Evolutionary conservation across 1,139 yeast genomes (phyloP).

Genomic region (Arxiozyma bovina): DNA sequence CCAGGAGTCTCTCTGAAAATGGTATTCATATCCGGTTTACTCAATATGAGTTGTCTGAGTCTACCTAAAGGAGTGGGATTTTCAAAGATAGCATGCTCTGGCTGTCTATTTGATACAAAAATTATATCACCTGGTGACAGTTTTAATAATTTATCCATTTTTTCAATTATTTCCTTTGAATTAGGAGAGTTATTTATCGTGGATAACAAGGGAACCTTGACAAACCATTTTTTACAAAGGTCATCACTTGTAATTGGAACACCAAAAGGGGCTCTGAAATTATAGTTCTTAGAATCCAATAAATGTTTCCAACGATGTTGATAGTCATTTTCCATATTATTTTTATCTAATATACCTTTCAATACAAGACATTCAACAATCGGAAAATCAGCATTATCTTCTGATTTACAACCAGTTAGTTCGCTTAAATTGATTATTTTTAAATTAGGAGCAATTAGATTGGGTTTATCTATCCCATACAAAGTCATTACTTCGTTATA

Average conservation of each 20-base stretch:
- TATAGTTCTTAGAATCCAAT: slow-evolving; percentile 41
- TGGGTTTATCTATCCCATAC: slow-evolving; percentile 95
- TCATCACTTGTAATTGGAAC: slow-evolving; percentile 38
- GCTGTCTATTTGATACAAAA: slow-evolving; percentile 64
- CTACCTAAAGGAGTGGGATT: slow-evolving; percentile 94
- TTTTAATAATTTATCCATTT: slow-evolving; percentile 33
- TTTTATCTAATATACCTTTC: slow-evolving; percentile 37
- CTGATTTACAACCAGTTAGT: slow-evolving; percentile 14
- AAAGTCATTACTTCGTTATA: slow-evolving; percentile 61
- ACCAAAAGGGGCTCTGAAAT: slow-evolving; percentile 52
- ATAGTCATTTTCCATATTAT: slow-evolving; percentile 24
- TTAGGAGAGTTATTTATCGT: slow-evolving; percentile 22
- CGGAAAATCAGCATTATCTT: slow-evolving; percentile 36
- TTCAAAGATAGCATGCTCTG: slow-evolving; percentile 50
- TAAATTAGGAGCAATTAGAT: slow-evolving; percentile 48
- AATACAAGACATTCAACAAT: slow-evolving; percentile 67
- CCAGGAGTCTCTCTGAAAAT: slow-evolving; percentile 16
- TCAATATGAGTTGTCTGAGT: slow-evolving; percentile 64
- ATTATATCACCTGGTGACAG: slow-evolving; percentile 62
- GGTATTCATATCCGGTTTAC: slow-evolving; percentile 34
- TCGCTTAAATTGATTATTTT: background rate
- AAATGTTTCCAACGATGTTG: slow-evolving; percentile 35
- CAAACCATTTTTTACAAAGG: slow-evolving; percentile 39
- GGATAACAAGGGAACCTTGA: slow-evolving; percentile 3
- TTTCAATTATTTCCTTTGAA: slow-evolving; percentile 30